Conservation (phyloP, 139 green algal genomes). For the Coelastrella sp. region DNA sequence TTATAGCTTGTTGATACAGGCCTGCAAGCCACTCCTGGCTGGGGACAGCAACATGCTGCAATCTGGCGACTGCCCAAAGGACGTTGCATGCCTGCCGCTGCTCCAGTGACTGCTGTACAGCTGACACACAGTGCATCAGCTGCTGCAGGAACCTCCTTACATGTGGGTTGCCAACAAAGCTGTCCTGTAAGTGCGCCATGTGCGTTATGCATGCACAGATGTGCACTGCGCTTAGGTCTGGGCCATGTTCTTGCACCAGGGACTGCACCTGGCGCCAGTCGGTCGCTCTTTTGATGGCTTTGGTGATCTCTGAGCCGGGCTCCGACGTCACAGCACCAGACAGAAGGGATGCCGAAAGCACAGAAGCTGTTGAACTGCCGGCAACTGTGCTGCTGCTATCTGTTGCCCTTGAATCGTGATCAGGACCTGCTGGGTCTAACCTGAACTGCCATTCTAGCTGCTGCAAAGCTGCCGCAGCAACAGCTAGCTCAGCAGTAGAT, state of each 20-base stretch:
- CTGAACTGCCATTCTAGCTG: slow-evolving; percentile 33
- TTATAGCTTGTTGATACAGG: not conserved
- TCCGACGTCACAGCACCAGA: not conserved
- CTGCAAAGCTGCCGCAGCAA: slow-evolving; percentile 2
- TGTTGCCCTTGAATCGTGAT: too few relatives aligned
- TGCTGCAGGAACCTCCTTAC: slow-evolving; percentile 7
- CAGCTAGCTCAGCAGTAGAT: not conserved
- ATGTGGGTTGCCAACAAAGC: not conserved
- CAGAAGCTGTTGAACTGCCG: not conserved
- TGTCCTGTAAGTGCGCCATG: slow-evolving; percentile 33
- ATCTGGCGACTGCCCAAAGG: slow-evolving; percentile 31
- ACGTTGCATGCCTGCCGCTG: slow-evolving; percentile 37
- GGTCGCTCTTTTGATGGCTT: not conserved
- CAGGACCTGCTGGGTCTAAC: not conserved
- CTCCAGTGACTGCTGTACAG: not conserved
- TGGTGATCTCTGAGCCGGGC: slow-evolving; percentile 12
- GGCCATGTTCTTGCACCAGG: slow-evolving; percentile 20
- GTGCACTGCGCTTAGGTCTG: slow-evolving; percentile 1
- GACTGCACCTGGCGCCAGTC: slow-evolving; percentile 45
- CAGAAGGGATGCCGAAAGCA: slow-evolving; percentile 4
- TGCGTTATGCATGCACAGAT: slow-evolving; percentile 8
- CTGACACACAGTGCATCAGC: not conserved
- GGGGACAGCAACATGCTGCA: not conserved
- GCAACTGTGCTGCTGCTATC: not conserved
- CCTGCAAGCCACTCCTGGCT: not conserved